Conservation (phyloP, 2,329 filamentous ascomycete species). For the Fusarium fracticaudum region DNA sequence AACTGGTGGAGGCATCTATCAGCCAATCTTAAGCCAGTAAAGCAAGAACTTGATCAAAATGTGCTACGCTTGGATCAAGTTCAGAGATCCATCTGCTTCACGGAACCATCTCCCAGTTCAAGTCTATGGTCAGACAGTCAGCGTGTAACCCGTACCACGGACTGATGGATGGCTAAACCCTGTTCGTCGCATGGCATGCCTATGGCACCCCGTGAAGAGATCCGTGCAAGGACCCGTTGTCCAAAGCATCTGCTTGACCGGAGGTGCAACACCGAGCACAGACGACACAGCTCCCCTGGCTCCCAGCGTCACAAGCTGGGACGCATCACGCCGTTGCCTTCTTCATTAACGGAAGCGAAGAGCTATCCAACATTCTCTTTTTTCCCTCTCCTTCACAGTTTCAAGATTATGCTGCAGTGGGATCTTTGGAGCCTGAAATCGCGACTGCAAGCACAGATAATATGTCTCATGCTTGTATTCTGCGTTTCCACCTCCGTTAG, state of each 20-base stretch:
- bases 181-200: slow-evolving; percentile 36
- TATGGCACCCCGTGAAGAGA: slow-evolving; percentile 24
- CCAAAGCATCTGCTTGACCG: slow-evolving; percentile 16
- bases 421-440: neutral
- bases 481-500: neutral
- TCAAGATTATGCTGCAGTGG: neutral
- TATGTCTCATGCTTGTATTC: neutral
- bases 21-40: neutral
- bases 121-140: slow-evolving; percentile 8
- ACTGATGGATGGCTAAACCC: slow-evolving; percentile 34
- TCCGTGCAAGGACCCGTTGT: slow-evolving; percentile 26
- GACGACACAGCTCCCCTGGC: slow-evolving; percentile 6
- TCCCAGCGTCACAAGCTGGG: slow-evolving; percentile 9
- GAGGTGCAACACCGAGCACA: slow-evolving; percentile 32
- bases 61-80: neutral
- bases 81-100: neutral
- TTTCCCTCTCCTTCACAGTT: neutral
- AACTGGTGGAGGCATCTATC: neutral
- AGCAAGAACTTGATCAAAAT: neutral
- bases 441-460: neutral
- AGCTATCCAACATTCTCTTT: slow-evolving; percentile 3
- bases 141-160: slow-evolving; percentile 31
- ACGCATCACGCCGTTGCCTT: slow-evolving; percentile 16
- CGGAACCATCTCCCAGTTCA: neutral
- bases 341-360: neutral